Conservation (phyloP, 176 grass and related monocot species). For the Oryza nivara region DNA sequence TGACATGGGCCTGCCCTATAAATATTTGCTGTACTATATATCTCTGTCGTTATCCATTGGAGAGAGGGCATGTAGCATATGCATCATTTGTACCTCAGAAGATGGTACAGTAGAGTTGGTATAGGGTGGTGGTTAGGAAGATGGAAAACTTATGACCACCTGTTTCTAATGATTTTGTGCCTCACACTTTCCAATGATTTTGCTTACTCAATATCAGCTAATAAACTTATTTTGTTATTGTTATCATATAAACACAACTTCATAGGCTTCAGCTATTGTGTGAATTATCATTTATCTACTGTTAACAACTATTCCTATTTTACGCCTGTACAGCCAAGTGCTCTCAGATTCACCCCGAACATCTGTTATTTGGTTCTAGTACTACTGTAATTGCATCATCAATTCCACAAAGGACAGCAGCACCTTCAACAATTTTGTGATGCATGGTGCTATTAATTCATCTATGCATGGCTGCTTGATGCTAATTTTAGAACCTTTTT, state of each 20-base stretch:
- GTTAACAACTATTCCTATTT: background rate
- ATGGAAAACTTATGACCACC: background rate
- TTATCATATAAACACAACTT: background rate
- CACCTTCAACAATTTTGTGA: conserved; percentile 9
- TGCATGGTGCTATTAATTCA: conserved; percentile 19
- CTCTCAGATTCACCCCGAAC: background rate
- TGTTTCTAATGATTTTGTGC: background rate
- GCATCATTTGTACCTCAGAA: background rate
- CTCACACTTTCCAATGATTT: background rate
- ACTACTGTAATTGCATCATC: background rate
- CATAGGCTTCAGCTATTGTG: conserved; percentile 2
- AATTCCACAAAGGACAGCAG: conserved; percentile 29
- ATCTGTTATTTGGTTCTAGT: background rate
- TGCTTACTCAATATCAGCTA: background rate
- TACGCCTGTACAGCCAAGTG: background rate
- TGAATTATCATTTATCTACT: background rate
- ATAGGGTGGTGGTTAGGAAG: conserved; percentile 17
- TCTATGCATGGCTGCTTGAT: conserved; percentile 28
- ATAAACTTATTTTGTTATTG: background rate
- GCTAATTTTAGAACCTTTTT: conserved; percentile 2
- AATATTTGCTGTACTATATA: conserved; percentile 1
- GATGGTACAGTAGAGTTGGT: background rate
- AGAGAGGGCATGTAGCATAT: background rate
- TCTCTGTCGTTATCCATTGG: conserved; percentile 10
- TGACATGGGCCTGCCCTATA: background rate